Percentiles rank a stretch among this genome's conserved stretches.
Evolutionary conservation across 2,329 filamentous ascomycete genomes (phyloP).

Genomic region (Aspergillus unguis): DNA sequence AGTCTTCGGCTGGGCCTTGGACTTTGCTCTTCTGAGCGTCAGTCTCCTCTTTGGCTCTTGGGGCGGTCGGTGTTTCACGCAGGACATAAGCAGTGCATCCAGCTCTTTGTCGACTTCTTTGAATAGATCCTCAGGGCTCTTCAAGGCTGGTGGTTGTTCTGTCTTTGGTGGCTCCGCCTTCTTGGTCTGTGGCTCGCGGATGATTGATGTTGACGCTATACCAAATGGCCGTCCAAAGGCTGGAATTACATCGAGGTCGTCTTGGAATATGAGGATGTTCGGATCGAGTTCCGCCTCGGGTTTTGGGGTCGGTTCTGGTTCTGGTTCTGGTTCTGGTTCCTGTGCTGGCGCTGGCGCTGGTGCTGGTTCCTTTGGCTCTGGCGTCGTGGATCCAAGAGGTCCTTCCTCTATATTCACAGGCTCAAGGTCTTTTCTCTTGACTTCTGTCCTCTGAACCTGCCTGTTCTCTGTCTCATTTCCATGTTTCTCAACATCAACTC

Average conservation of each 20-base stretch:
- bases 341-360: background rate
- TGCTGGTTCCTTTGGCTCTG: background rate
- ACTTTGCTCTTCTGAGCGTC: background rate
- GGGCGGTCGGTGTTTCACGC: background rate
- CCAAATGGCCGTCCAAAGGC: conserved; percentile 9
- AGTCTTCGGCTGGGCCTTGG: background rate
- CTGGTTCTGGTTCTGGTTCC: too few relatives aligned
- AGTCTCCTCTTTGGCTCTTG: background rate
- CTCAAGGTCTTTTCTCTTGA: too few relatives aligned
- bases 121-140: background rate
- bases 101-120: conserved; percentile 5
- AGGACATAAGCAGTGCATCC: background rate
- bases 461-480: too few relatives aligned
- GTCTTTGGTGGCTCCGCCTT: background rate
- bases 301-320: background rate
- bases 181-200: conserved; percentile 5
- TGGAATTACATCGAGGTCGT: conserved; percentile 4
- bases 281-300: background rate
- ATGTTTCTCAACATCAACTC: too few relatives aligned
- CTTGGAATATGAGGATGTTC: conserved; percentile 7
- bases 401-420: too few relatives aligned
- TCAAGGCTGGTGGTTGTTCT: background rate
- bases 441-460: too few relatives aligned
- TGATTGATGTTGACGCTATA: conserved; percentile 8
- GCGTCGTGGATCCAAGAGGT: too few relatives aligned